A percentile compares a stretch with the other conserved stretches of the same genome.
Conservation (phyloP, 345 rosid species). For the Salix exigua region DNA sequence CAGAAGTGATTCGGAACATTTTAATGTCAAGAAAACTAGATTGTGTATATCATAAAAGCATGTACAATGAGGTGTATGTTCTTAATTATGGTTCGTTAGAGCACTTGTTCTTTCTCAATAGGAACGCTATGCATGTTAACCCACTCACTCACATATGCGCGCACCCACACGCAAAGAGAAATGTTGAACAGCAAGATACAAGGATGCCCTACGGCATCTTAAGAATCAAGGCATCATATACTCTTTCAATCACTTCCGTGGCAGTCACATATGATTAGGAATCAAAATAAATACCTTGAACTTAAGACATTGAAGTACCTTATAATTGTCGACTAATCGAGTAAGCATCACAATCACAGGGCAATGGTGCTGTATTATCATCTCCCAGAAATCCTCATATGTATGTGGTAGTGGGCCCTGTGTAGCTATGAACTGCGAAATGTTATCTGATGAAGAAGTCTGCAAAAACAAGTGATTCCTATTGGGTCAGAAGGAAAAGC, state of each 20-base stretch:
- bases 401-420: conserved; percentile 83
- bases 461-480: conserved; percentile 28
- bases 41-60: not conserved
- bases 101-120: not conserved
- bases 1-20: not conserved
- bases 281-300: conserved; percentile 3
- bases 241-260: not conserved
- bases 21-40: not conserved
- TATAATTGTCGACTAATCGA: conserved; percentile 64
- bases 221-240: not conserved
- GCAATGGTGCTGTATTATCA: conserved; percentile 73
- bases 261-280: not conserved
- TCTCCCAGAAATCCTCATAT: conserved; percentile 93
- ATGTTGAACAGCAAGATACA: not conserved
- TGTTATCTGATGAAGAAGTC: conserved; percentile 57
- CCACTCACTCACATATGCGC: not conserved
- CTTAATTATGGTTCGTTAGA: not conserved
- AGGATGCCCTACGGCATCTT: not conserved
- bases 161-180: not conserved
- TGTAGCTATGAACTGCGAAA: conserved; percentile 78
- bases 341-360: conserved; percentile 88
- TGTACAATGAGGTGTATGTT: not conserved
- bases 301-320: conserved; percentile 33
- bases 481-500: not conserved
- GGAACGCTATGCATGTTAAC: not conserved